These are phyloP conservation scores for Karstenula rhodostoma DNA, from an alignment of 2,329 filamentous ascomycete genomes.

Conservation along the genomic window DNA sequence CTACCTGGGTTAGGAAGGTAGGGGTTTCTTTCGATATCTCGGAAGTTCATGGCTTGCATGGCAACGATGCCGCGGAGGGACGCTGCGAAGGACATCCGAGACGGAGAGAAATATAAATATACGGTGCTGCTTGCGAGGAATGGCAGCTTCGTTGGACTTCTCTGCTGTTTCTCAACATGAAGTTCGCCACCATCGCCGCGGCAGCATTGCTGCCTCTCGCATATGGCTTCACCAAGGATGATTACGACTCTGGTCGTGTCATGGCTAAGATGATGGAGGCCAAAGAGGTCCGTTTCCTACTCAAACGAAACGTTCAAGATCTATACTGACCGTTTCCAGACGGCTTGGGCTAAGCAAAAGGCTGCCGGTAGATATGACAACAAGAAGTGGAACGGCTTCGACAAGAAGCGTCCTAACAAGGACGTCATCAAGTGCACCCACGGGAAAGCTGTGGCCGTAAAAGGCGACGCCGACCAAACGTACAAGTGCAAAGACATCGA, in stretches of 20 bases:
- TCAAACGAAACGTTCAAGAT: neutral
- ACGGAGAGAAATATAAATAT: neutral
- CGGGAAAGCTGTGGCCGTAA: constrained; percentile 47
- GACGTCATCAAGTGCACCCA: constrained; percentile 43
- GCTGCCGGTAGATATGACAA: constrained; percentile 42
- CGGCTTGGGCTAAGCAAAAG: constrained; percentile 43
- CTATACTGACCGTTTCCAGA: constrained; percentile 28
- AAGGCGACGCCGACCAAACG: constrained; percentile 49
- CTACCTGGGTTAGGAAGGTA: constrained; percentile 47
- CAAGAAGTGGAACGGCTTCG: constrained; percentile 42
- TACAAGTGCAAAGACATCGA: constrained; percentile 58
- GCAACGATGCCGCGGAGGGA: constrained; percentile 9
- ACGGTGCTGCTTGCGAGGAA: constrained; percentile 6
- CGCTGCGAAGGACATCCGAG: constrained; percentile 1
- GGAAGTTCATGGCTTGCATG: constrained; percentile 17
- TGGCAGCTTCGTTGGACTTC: neutral
- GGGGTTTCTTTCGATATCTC: constrained; percentile 25
- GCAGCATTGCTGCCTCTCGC: constrained; percentile 42
- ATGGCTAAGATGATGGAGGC: constrained; percentile 46
- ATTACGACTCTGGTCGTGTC: constrained; percentile 45
- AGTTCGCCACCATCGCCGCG: constrained; percentile 41
- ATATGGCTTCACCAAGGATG: constrained; percentile 36
- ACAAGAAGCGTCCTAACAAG: constrained; percentile 37
- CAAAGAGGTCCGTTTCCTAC: constrained; percentile 36
- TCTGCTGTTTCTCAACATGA: constrained; percentile 34